These are phyloP conservation scores for Wickerhamomyces bisporus DNA, from an alignment of 805 yeast genomes.

Conservation along the genomic window DNA sequence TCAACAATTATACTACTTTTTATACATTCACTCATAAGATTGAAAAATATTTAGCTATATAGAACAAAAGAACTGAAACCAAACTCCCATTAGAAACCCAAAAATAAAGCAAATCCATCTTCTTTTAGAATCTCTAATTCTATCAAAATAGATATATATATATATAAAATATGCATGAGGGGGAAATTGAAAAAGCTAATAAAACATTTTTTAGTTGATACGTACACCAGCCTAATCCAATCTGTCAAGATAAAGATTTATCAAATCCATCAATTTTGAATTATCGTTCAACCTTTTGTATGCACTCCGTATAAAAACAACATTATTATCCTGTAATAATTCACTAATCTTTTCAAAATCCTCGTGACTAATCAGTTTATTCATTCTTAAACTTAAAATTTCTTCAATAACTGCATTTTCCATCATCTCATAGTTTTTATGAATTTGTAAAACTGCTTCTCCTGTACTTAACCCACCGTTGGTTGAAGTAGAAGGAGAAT, in stretches of 20 bases:
- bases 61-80: too few species aligned
- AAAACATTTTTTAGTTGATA: too few species aligned
- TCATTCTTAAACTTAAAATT: slow-evolving; percentile 14
- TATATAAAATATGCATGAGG: too few species aligned
- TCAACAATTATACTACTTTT: too few species aligned
- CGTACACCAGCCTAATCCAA: slow-evolving; percentile 1
- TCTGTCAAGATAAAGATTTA: slow-evolving; percentile 17
- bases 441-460: slow-evolving; percentile 18
- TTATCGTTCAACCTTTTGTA: slow-evolving; percentile 18
- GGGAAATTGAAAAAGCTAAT: too few species aligned
- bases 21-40: too few species aligned
- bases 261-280: slow-evolving; percentile 16
- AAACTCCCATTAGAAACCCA: too few species aligned
- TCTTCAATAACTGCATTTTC: slow-evolving; percentile 17
- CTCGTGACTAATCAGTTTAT: slow-evolving; percentile 12
- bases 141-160: too few species aligned
- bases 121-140: too few species aligned
- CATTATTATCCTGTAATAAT: slow-evolving; percentile 11
- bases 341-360: slow-evolving; percentile 17
- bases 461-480: slow-evolving; percentile 8
- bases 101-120: too few species aligned
- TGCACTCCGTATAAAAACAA: slow-evolving; percentile 18
- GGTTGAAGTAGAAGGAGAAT: too few species aligned
- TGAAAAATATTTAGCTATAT: too few species aligned
- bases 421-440: slow-evolving; percentile 20